Evolutionary conservation across 2,329 filamentous ascomycete species (phyloP).

Genomic region (Phyllosticta ampelicida): DNA sequence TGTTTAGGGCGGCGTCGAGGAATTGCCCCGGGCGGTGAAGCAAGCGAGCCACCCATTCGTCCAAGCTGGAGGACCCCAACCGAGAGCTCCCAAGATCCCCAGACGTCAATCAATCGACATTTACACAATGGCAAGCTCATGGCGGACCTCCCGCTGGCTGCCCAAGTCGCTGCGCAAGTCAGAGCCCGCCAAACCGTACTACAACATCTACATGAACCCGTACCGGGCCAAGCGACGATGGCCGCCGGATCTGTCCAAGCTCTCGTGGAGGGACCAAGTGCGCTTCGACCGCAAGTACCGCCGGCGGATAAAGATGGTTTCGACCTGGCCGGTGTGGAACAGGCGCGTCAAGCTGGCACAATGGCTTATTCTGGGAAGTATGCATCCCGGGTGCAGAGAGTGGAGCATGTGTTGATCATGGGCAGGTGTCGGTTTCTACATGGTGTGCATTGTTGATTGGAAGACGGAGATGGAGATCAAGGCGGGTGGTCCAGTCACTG

Average conservation of each 20-base stretch:
- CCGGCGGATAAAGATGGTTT: conserved; percentile 52
- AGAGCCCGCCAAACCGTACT: conserved; percentile 19
- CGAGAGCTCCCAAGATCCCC: neutral
- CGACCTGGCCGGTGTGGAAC: conserved; percentile 52
- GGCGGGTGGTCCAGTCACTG: neutral
- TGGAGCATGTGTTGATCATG: conserved; percentile 16
- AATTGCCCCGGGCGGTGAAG: conserved; percentile 8
- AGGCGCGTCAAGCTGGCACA: conserved; percentile 57
- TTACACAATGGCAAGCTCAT: neutral
- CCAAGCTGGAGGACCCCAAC: neutral
- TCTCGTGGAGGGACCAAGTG: conserved; percentile 63
- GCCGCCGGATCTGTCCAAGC: conserved; percentile 64
- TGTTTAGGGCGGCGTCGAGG: too few species aligned
- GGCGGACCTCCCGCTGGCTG: neutral
- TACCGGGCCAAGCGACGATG: conserved; percentile 61
- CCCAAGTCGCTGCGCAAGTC: conserved; percentile 21
- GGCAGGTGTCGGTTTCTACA: conserved; percentile 13
- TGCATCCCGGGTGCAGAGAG: neutral
- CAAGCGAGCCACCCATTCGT: conserved; percentile 3
- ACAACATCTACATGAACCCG: conserved; percentile 42
- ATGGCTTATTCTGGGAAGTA: conserved; percentile 48
- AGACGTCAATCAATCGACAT: neutral
- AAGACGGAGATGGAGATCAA: neutral
- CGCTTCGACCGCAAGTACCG: conserved; percentile 71
- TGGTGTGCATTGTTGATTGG: neutral